Evolutionary conservation across 129 eudicot species (phyloP).

Genomic region (Artemisia annua): DNA sequence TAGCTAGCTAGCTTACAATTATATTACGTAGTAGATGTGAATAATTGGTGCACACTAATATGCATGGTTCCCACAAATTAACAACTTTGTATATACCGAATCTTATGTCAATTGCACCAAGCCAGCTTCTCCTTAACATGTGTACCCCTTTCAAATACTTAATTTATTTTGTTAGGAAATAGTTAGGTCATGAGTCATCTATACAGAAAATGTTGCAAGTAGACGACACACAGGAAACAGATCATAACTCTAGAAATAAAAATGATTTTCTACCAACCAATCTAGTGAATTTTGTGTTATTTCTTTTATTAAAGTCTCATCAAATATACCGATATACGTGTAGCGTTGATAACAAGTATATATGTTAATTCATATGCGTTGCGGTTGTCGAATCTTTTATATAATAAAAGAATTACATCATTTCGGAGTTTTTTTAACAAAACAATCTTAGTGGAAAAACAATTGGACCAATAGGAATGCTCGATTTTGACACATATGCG

Average conservation of each 20-base stretch:
- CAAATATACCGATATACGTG: too few relatives aligned
- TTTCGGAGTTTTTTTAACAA: too few relatives aligned
- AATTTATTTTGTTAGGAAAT: neutral
- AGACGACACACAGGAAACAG: neutral
- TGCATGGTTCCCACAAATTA: neutral
- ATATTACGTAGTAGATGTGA: neutral
- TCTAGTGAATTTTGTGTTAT: neutral
- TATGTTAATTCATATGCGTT: too few relatives aligned
- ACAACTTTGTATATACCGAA: conserved; percentile 26
- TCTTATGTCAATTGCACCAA: conserved; percentile 18
- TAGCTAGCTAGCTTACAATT: neutral
- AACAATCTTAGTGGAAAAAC: too few relatives aligned
- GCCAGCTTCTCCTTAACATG: conserved; percentile 29
- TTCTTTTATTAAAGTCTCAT: too few relatives aligned
- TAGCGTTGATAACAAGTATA: too few relatives aligned
- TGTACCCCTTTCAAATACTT: conserved; percentile 3
- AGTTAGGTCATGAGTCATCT: conserved; percentile 24
- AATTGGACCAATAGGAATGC: too few relatives aligned
- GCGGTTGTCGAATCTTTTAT: too few relatives aligned
- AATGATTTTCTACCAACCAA: neutral
- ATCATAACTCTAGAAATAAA: neutral
- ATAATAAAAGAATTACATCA: too few relatives aligned
- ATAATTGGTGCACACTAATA: conserved; percentile 4
- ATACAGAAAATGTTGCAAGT: neutral
- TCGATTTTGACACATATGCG: too few relatives aligned